These are phyloP conservation scores for Blastobotrys ciferrii DNA, from an alignment of 1,139 yeast species.

Conservation along the genomic window DNA sequence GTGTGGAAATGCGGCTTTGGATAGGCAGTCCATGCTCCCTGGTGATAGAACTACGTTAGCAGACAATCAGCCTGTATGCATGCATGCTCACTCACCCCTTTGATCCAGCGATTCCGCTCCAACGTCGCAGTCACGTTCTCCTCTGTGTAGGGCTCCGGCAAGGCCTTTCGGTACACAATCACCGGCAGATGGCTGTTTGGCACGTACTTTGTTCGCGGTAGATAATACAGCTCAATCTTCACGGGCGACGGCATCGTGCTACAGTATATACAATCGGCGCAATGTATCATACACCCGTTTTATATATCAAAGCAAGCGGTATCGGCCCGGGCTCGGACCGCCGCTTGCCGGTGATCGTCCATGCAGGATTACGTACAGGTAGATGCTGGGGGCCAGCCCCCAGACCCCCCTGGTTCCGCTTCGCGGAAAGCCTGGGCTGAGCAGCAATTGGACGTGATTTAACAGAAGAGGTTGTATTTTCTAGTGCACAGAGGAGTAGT, in stretches of 20 bases:
- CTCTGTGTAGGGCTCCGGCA: constrained; percentile 1
- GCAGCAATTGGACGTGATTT: no score
- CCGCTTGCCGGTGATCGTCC: no score
- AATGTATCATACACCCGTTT: no score
- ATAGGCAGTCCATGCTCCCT: constrained; percentile 3
- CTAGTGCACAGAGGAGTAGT: no score
- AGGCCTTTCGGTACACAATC: neutral
- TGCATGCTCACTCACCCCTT: neutral
- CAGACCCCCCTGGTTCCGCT: no score
- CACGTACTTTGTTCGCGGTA: neutral
- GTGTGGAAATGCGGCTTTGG: constrained; percentile 3
- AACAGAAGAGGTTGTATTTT: no score
- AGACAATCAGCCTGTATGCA: neutral
- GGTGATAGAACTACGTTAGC: neutral
- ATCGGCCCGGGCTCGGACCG: no score
- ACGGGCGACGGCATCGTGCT: neutral
- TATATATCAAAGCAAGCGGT: no score
- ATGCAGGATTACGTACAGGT: no score
- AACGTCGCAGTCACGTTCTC: neutral
- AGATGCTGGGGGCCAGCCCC: no score
- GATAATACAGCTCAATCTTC: neutral
- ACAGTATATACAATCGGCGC: no score
- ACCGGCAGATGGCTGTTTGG: constrained; percentile 4
- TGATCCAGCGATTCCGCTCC: constrained; percentile 1
- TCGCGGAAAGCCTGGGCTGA: no score